Conservation (phyloP, 768 basidiomycete species). For the Kwoniella botswanensis region DNA sequence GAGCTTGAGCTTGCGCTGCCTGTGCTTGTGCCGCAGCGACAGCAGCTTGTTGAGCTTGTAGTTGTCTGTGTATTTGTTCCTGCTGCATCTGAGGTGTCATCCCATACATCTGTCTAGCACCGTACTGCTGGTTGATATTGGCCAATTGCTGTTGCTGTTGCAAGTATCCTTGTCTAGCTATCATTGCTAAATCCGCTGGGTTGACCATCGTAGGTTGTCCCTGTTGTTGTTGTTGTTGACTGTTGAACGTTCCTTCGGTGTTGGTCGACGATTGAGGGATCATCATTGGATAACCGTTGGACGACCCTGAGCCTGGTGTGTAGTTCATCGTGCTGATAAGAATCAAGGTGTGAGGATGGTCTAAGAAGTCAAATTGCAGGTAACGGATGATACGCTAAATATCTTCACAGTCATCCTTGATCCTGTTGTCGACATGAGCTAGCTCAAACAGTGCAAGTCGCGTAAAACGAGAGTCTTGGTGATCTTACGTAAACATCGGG, state of each 20-base stretch:
- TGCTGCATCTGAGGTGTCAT: constrained; percentile 26
- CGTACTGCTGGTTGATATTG: constrained; percentile 15
- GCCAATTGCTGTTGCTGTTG: constrained; percentile 35
- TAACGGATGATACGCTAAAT: too few relatives aligned
- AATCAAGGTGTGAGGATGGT: too few relatives aligned
- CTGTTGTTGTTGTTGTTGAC: not conserved
- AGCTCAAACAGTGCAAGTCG: too few relatives aligned
- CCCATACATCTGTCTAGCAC: constrained; percentile 2
- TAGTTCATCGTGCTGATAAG: not conserved
- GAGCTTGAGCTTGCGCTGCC: constrained; percentile 10
- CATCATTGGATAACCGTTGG: not conserved
- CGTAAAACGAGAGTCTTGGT: too few relatives aligned
- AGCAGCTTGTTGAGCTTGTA: constrained; percentile 17
- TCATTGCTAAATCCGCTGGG: constrained; percentile 33
- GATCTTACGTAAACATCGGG: too few relatives aligned
- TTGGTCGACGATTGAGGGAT: not conserved
- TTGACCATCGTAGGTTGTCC: constrained; percentile 11
- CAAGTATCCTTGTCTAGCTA: constrained; percentile 36
- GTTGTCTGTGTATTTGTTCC: constrained; percentile 4
- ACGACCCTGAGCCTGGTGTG: not conserved
- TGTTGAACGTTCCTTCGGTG: not conserved
- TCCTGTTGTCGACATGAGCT: too few relatives aligned
- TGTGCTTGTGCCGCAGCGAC: constrained; percentile 10
- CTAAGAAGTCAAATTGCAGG: too few relatives aligned
- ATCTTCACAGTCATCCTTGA: too few relatives aligned